These are phyloP conservation scores for Orbilia javanica DNA, from an alignment of 2,329 filamentous ascomycete genomes.

Conservation along the genomic window DNA sequence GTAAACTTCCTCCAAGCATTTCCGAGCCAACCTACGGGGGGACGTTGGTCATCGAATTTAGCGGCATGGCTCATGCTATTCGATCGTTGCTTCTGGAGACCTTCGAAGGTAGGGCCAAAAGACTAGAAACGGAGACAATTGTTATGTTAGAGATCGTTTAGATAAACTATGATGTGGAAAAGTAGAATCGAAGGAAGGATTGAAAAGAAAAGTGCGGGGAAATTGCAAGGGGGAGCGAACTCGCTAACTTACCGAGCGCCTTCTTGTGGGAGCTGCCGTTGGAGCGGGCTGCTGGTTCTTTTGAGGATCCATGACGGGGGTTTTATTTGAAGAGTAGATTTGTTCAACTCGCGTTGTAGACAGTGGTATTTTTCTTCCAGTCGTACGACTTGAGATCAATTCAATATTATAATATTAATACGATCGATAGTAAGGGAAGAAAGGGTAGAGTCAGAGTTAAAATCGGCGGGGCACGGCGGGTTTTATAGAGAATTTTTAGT, in stretches of 20 bases:
- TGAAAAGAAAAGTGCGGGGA: constrained; percentile 45
- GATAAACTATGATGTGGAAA: no score
- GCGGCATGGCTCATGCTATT: constrained; percentile 52
- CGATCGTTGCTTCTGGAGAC: constrained; percentile 41
- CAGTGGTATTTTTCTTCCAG: constrained; percentile 30
- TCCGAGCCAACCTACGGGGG: constrained; percentile 27
- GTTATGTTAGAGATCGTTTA: constrained; percentile 2
- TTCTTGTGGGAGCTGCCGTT: constrained; percentile 3
- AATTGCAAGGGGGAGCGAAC: constrained; percentile 1
- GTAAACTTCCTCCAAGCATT: constrained; percentile 55
- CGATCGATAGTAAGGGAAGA: constrained; percentile 6
- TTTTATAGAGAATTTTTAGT: constrained; percentile 35
- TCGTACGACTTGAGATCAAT: not conserved
- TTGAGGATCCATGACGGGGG: constrained; percentile 30
- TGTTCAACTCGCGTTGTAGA: constrained; percentile 30
- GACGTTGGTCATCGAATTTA: constrained; percentile 56
- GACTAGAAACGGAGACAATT: constrained; percentile 14
- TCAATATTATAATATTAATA: no score
- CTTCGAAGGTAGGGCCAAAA: constrained; percentile 30
- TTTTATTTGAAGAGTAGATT: not conserved
- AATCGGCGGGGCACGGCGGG: not conserved
- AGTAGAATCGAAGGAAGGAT: not conserved
- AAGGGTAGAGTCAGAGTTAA: not conserved
- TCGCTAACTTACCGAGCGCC: constrained; percentile 55
- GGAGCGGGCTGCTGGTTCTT: constrained; percentile 25